phyloP scores from a whole-genome alignment of 1,139 yeast species.

The Diutina scorzettiae region DNA sequence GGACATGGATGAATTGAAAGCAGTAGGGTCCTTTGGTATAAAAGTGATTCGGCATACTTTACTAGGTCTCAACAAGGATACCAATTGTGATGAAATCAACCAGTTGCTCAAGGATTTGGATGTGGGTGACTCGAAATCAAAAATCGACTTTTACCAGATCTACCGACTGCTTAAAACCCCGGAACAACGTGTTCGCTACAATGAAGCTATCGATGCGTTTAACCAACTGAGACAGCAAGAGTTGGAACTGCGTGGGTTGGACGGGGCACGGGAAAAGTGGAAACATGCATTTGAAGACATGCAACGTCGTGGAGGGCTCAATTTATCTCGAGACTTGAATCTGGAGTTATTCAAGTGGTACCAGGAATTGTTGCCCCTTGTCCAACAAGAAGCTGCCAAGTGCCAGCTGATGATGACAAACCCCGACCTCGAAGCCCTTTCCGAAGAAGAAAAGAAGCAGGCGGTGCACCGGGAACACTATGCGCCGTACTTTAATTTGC shows the following conservation, averaged over 20 bases:
- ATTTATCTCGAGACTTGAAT: conserved; percentile 50
- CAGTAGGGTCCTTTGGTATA: conserved; percentile 74
- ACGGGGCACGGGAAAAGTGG: conserved; percentile 86
- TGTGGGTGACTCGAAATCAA: conserved; percentile 12
- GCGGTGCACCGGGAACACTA: conserved; percentile 47
- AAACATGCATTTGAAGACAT: conserved; percentile 66
- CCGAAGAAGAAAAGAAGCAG: conserved; percentile 21
- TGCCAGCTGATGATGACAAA: conserved; percentile 27
- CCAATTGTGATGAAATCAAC: conserved; percentile 15
- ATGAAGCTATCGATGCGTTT: conserved; percentile 50
- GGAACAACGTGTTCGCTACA: conserved; percentile 46
- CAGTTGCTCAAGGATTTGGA: conserved; percentile 27
- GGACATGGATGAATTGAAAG: conserved; percentile 42
- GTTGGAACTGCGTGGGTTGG: conserved; percentile 68
- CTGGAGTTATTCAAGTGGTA: conserved; percentile 75
- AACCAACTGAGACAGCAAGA: conserved; percentile 67
- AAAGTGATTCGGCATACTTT: conserved; percentile 72
- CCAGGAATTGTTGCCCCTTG: conserved; percentile 53
- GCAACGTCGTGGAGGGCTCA: conserved; percentile 48
- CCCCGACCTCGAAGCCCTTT: conserved; percentile 11
- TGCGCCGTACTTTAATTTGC: conserved; percentile 66
- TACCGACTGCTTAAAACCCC: conserved; percentile 38
- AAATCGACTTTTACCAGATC: conserved; percentile 52
- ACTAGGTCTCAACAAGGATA: conserved; percentile 40
- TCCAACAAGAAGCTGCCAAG: conserved; percentile 49